Evolutionary conservation across 805 yeast genomes (phyloP), one percentile per base, ranked within the genome.

Genomic region (Pichia scutulata): DNA sequence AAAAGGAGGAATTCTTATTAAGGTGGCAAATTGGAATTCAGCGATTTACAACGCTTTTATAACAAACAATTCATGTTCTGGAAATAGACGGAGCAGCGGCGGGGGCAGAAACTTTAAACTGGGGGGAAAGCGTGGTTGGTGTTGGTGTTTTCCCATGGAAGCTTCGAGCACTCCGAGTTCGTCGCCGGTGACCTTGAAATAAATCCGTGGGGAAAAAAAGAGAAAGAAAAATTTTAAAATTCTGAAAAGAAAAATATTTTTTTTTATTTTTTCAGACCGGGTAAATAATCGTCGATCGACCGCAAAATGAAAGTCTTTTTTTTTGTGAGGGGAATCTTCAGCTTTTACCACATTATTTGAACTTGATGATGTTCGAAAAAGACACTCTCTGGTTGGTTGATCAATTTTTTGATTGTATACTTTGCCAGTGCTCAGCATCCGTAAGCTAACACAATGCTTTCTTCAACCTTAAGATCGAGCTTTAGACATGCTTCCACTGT

Each of bases 401-500:
- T 33, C n/a, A 9, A n/a, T 33, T n/a, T 7, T 33, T 33, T 16
- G 37, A 33, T 33, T 33, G 37, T 33, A 7, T 33, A 33, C 6
- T 33, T 33, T 33, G 7, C 19, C 37, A 33, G 37, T 33, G 37
- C 37, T 33, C 37, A 33, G 37, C 37, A 33, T 33, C 37, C 41
- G 22, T 25, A 25, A 28, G 46, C 22, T 40, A 18, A 24, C 10
- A 18, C 22, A 37, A 55, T 55, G 58, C 43, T 55, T 28, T 47
- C 58, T 8, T 23, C 51, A 28, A 43, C 48, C 21, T 49, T 55
- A 21, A 55, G 39, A 43, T 42, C 57, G 22, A 42, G 44, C 21
- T 28, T 46, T 13, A 49, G 28, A 37, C 47, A 39, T 14, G 41
- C 40, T 41, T 21, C 47, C 22, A 42, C 44, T 42, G 37, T 46